Evolutionary conservation across 768 basidiomycete genomes (phyloP).

Genomic region (Piloderma croceum): DNA sequence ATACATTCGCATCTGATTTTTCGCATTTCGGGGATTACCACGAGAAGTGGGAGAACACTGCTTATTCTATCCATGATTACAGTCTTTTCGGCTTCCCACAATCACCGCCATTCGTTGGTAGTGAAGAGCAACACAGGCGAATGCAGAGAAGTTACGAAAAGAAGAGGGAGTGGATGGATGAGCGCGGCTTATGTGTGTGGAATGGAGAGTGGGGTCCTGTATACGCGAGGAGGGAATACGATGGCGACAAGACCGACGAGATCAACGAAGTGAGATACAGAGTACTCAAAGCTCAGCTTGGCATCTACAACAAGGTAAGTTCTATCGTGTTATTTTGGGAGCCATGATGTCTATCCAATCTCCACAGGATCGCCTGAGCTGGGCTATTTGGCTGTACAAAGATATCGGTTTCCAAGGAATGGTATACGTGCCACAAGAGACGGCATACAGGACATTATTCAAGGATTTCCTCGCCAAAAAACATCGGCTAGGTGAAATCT

Average conservation of each 20-base stretch:
- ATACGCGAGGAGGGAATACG: conserved; percentile 59
- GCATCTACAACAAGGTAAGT: conserved; percentile 58
- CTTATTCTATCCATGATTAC: conserved; percentile 78
- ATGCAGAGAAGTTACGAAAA: conserved; percentile 58
- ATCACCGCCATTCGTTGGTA: conserved; percentile 51
- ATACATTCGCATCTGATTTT: conserved; percentile 79
- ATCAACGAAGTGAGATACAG: conserved; percentile 63
- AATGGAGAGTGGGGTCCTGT: conserved; percentile 86
- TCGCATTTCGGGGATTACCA: conserved; percentile 63
- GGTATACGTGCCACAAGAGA: conserved; percentile 64
- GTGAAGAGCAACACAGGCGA: conserved; percentile 45
- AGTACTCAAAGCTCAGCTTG: conserved; percentile 69
- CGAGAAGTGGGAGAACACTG: conserved; percentile 62
- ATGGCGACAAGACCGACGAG: conserved; percentile 51
- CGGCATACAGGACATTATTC: conserved; percentile 69
- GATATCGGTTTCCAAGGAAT: conserved; percentile 86
- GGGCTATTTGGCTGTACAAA: conserved; percentile 88
- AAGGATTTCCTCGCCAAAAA: conserved; percentile 69
- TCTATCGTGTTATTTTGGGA: conserved; percentile 1
- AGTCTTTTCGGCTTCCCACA: conserved; percentile 62
- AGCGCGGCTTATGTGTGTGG: conserved; percentile 61
- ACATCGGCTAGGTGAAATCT: conserved; percentile 64
- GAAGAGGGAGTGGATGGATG: conserved; percentile 76
- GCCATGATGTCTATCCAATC: neutral
- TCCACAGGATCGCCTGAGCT: conserved; percentile 56